Base-by-base conservation (phyloP, 2,329 filamentous ascomycete species). In the Trematosphaeria pertusa region DNA sequence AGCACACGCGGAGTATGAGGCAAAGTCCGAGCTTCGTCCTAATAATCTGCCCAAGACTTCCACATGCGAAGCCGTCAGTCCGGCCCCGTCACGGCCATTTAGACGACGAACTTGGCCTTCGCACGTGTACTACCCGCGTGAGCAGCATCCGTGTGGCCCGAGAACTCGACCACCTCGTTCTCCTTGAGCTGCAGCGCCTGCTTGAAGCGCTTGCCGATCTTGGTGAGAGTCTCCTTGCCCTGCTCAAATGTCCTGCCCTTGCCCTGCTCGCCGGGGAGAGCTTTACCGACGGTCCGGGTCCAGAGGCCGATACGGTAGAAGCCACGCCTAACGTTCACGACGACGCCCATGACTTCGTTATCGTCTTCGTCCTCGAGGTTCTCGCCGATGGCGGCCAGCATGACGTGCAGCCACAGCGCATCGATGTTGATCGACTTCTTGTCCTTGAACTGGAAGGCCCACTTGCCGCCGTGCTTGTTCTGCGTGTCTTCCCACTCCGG, bases 401-500 rank as follows among this genome's bases (percentile, higher is more conserved):
- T 96, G 54, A 96, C 89, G 73, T 97, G 90, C 50, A 99, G 86
- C 94, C 94, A 99, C 44, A 96, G 83, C 48, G 93, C 89, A 72
- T 99, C 93, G 73, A 97, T 95, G 64, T 93, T 89, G 72, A 96
- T 84, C 60, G 81, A 85, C 69, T 89, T 87, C 84, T 96, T 97
- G 64, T 97, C 91, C 81, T 95, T 96, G 86, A 96, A 97, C 68
- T 90, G 88, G 79, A 95, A 97, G 19, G 93, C 92, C 94, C 94
- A 99, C 78, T 97, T 97, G 77, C 94, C 94, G 64, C 94, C 94
- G 73, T 97, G 91, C 84, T 97, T 99, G 81, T 99, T 99, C 80
- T 97, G 91, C 19, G 85, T 82, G 73, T 99, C 94, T 76, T 99
- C 94, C 94, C 94, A 99, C 78, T 99, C 95, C 26, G 94, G 94